Conservation (phyloP, 164 flowering plant species). For the Paratinospora sagittata region DNA sequence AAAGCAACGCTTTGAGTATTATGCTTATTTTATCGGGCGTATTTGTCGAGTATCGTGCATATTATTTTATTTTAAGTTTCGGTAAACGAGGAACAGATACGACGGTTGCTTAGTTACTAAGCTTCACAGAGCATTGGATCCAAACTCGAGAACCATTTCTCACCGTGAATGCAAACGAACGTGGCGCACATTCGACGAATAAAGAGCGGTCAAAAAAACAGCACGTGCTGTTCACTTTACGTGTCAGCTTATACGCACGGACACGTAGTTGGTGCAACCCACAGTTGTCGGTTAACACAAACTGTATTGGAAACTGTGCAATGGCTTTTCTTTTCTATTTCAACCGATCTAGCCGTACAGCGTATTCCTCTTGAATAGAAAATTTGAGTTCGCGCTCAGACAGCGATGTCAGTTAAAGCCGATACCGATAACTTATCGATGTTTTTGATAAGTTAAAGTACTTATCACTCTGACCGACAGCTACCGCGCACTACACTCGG, state of each 20-base stretch:
- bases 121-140: background rate
- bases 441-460: background rate
- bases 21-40: too few relatives aligned
- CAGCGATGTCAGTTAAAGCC: slow-evolving; percentile 5
- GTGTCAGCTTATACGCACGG: background rate
- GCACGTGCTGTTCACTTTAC: background rate
- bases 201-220: background rate
- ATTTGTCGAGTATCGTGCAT: too few relatives aligned
- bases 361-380: slow-evolving; percentile 1
- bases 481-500: slow-evolving; percentile 9
- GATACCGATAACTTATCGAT: background rate
- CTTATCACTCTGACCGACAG: slow-evolving; percentile 15
- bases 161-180: background rate
- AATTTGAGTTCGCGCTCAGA: background rate
- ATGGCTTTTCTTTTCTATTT: background rate
- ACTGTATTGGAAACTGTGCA: background rate
- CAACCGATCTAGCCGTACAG: slow-evolving; percentile 12
- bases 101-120: background rate
- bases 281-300: background rate
- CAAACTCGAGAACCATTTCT: background rate
- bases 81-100: too few relatives aligned
- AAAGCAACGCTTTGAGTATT: too few relatives aligned
- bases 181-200: background rate
- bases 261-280: background rate
- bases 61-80: too few relatives aligned